phyloP scores from a whole-genome alignment of 345 rosid species.

The Lepidium didymum region DNA sequence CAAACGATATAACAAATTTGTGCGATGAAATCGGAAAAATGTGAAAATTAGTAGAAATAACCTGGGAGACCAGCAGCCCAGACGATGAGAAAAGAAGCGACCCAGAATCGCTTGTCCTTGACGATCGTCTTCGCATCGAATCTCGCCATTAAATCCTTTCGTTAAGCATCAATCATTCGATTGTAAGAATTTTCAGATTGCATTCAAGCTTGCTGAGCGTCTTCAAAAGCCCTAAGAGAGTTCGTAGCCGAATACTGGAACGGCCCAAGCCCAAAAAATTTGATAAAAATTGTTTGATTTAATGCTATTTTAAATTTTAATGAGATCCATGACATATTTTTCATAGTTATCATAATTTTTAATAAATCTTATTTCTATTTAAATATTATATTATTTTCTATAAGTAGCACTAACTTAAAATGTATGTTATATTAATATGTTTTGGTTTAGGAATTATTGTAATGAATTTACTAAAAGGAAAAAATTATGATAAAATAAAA shows the following conservation, averaged over 20 bases:
- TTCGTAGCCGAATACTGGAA: not conserved
- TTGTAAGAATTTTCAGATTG: not conserved
- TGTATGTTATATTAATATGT: no score
- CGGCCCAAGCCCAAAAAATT: not conserved
- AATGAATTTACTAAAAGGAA: no score
- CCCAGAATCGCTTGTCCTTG: constrained; percentile 80
- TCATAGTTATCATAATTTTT: no score
- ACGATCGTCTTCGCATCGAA: constrained; percentile 50
- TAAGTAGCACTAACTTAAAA: no score
- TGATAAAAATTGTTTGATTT: no score
- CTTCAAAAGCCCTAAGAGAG: not conserved
- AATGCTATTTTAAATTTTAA: no score
- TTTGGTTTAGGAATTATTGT: no score
- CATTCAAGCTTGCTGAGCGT: not conserved
- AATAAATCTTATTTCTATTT: no score
- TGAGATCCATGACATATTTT: no score
- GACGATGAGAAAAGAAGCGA: constrained; percentile 65
- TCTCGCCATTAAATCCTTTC: constrained; percentile 42
- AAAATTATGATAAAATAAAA: no score
- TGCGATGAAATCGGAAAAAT: not conserved
- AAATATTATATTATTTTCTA: no score
- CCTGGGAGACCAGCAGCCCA: constrained; percentile 98
- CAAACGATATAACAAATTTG: not conserved
- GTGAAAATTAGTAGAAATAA: not conserved
- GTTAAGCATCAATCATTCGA: not conserved